Conservation (phyloP, 2,329 filamentous ascomycete species). For the Periconia sp. region DNA sequence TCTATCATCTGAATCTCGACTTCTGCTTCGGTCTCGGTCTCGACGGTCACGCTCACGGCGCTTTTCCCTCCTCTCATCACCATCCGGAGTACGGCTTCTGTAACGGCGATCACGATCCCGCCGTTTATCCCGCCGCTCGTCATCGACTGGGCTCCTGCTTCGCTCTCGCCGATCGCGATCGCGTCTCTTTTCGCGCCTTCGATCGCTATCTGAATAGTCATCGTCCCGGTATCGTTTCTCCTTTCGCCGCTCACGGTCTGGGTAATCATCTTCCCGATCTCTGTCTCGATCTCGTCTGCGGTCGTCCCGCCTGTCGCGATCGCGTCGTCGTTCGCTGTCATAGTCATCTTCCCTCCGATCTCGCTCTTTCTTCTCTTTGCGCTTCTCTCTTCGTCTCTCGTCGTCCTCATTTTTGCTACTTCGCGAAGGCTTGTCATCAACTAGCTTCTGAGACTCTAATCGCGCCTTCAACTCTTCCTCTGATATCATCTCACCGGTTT, state of each 20-base stretch:
- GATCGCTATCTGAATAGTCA: slow-evolving; percentile 4
- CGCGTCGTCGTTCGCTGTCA: slow-evolving; percentile 26
- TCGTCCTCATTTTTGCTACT: slow-evolving; percentile 15
- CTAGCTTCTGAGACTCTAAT: slow-evolving; percentile 56
- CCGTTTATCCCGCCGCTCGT: slow-evolving; percentile 14
- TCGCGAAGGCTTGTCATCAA: slow-evolving; percentile 31
- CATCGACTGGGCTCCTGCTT: slow-evolving; percentile 5
- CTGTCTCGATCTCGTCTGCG: slow-evolving; percentile 1
- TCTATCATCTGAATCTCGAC: slow-evolving; percentile 26
- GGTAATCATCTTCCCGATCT: slow-evolving; percentile 11
- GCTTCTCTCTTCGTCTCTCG: slow-evolving; percentile 24
- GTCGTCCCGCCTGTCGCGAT: slow-evolving; percentile 8
- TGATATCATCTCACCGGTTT: slow-evolving; percentile 66
- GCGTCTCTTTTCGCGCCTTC: slow-evolving; percentile 8
- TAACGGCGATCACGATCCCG: slow-evolving; percentile 24
- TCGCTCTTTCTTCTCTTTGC: slow-evolving; percentile 20
- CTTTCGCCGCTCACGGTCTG: not conserved
- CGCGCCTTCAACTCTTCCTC: slow-evolving; percentile 65
- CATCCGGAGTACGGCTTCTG: slow-evolving; percentile 18
- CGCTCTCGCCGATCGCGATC: slow-evolving; percentile 2
- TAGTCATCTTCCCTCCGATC: slow-evolving; percentile 26
- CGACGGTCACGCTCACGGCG: slow-evolving; percentile 10
- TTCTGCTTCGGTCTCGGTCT: slow-evolving; percentile 9
- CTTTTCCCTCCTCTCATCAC: slow-evolving; percentile 12
- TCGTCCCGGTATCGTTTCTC: slow-evolving; percentile 1